phyloP scores from a whole-genome alignment of 805 yeast species.

The Lachancea quebecensis region DNA sequence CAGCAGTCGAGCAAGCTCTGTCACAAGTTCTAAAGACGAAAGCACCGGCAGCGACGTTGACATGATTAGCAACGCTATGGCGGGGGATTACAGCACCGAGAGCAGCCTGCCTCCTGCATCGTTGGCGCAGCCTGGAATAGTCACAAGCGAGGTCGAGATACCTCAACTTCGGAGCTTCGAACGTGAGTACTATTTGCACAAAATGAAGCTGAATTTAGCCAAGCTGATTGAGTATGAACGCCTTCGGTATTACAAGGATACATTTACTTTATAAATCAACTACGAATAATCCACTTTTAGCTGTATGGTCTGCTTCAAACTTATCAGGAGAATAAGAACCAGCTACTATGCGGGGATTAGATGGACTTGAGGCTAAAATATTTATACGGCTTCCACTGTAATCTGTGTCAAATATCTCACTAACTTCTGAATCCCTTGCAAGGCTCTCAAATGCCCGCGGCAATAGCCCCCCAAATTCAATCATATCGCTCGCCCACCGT shows the following conservation, averaged over 20 bases:
- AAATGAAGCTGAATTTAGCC: constrained; percentile 12
- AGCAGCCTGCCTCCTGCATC: constrained; percentile 19
- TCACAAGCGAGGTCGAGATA: no score
- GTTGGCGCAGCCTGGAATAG: constrained; percentile 8
- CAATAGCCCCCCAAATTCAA: constrained; percentile 27
- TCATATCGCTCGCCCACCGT: constrained; percentile 20
- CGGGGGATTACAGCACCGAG: constrained; percentile 22
- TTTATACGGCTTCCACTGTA: constrained; percentile 12
- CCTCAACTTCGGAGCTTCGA: constrained; percentile 13
- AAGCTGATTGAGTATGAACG: constrained; percentile 23
- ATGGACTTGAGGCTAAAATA: constrained; percentile 16
- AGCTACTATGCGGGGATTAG: constrained; percentile 12
- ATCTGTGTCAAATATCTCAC: not conserved
- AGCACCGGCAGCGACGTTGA: constrained; percentile 23
- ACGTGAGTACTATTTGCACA: constrained; percentile 15
- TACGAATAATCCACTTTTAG: constrained; percentile 7
- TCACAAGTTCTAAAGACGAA: constrained; percentile 13
- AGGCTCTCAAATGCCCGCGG: not conserved
- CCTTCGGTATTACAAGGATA: constrained; percentile 22
- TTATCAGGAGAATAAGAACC: constrained; percentile 24
- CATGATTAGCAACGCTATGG: constrained; percentile 18
- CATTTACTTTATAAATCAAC: constrained; percentile 19
- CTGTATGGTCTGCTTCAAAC: constrained; percentile 3
- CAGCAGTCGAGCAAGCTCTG: constrained; percentile 15
- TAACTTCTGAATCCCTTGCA: not conserved